Base-by-base conservation (phyloP, 208 protist genomes). In the Crithidia brevicula region DNA sequence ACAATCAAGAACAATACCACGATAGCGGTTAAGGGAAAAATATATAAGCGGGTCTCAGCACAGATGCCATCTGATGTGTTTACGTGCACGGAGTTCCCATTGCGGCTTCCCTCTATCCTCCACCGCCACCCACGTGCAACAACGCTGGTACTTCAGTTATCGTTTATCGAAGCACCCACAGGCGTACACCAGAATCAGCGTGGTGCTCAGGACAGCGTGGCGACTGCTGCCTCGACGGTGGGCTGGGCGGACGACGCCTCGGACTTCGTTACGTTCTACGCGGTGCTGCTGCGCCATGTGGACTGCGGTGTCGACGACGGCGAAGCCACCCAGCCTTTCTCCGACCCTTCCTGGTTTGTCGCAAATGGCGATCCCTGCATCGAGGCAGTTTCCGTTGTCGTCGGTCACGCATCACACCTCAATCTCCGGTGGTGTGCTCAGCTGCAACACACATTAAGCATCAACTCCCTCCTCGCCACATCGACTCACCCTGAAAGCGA, bases 361-460 rank as follows among this genome's bases (percentile, higher is more conserved):
- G n/a, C 23, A 27, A 25, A 42, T 18, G 30, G 45, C 5, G 45
- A 38, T 9, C 9, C n/a, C 25, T 36, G 23, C 22, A 27, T 47
- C 13, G 50, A 57, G 16, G 27, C 31, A 1, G 50, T 45, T 0
- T 54, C 15, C 13, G 16, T 59, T 3, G 20, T 46, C 38, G 49
- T 71, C 6, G 66, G 52, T 10, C 70, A 72, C 22, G 51, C 31
- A 4, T 52, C 61, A 0, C 27, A 30, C 42, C 42, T 94, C 1
- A 80, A 63, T 10, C 45, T 79, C 13, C 25, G 38, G 4, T 94
- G 88, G 86, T 94, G 88, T 69, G 73, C 72, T 1, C 31, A 81
- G 60, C 47, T 91, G 42, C 88, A 94, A 64, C 81, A 80, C 18
- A 27, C 42, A 10, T 62, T 90, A n/a, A 85, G 84, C 45, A 43